These are phyloP conservation scores for Trametes villosa DNA, from an alignment of 768 basidiomycete species.

Conservation along the genomic window DNA sequence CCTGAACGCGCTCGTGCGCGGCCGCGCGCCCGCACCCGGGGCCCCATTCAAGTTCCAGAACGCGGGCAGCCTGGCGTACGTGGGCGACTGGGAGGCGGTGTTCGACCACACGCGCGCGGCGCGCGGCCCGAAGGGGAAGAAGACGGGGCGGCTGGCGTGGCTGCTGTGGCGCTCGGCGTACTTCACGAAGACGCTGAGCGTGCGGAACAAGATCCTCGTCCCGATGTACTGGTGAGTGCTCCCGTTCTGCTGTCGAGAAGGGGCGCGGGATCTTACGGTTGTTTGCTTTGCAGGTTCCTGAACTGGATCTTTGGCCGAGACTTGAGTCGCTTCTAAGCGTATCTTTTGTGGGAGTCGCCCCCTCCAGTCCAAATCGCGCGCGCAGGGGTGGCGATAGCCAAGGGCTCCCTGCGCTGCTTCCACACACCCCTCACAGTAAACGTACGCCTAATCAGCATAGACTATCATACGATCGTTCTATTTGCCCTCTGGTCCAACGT, in stretches of 20 bases:
- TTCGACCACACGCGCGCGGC: slow-evolving; percentile 65
- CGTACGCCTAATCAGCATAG: no score
- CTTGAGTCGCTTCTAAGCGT: slow-evolving; percentile 66
- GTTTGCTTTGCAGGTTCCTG: slow-evolving; percentile 54
- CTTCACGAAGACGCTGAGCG: slow-evolving; percentile 75
- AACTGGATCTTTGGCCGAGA: slow-evolving; percentile 83
- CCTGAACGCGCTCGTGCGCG: slow-evolving; percentile 61
- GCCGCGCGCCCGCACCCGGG: slow-evolving; percentile 36
- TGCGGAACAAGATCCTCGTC: slow-evolving; percentile 72
- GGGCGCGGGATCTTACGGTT: background rate
- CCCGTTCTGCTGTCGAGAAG: slow-evolving; percentile 15
- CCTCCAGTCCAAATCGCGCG: no score
- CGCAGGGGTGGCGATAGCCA: no score
- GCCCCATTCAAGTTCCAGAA: slow-evolving; percentile 73
- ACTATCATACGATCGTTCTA: no score
- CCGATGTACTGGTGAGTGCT: slow-evolving; percentile 65
- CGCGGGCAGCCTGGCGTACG: slow-evolving; percentile 77
- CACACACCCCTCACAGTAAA: no score
- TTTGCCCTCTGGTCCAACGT: no score
- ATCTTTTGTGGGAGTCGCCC: no score
- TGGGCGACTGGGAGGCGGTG: slow-evolving; percentile 83
- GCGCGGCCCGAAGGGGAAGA: slow-evolving; percentile 51
- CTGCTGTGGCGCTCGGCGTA: slow-evolving; percentile 82
- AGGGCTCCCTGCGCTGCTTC: no score
- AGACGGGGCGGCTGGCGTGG: slow-evolving; percentile 75